Percentiles rank a stretch among this genome's conserved stretches.
phyloP scores from a whole-genome alignment of 768 basidiomycete genomes.

The Coprinopsis sp. region DNA sequence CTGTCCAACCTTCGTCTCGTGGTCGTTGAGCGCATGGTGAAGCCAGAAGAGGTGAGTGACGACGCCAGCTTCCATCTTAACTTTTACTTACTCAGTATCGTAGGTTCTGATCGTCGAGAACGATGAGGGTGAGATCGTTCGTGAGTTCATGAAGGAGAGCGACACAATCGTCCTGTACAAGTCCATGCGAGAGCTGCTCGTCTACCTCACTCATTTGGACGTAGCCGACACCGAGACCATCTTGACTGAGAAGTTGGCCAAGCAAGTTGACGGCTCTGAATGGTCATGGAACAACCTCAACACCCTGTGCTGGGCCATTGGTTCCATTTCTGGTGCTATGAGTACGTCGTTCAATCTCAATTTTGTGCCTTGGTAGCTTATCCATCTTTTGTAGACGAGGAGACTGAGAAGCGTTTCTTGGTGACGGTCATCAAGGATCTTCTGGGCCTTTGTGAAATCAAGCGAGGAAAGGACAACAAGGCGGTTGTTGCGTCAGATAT shows the following conservation, averaged over 20 bases:
- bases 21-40: conserved; percentile 98
- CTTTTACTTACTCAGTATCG: conserved; percentile 1
- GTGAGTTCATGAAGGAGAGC: conserved; percentile 98
- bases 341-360: conserved; percentile 52
- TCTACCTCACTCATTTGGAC: conserved; percentile 96
- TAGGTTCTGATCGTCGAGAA: conserved; percentile 98
- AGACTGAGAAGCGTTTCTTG: conserved; percentile 97
- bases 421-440: conserved; percentile 99
- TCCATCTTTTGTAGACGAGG: conserved; percentile 64
- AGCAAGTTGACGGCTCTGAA: conserved; percentile 95
- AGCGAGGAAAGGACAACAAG: conserved; percentile 99
- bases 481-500: conserved; percentile 95
- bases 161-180: conserved; percentile 99
- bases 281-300: conserved; percentile 99
- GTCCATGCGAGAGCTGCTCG: conserved; percentile 95
- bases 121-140: conserved; percentile 98
- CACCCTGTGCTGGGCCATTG: conserved; percentile 99
- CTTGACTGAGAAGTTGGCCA: conserved; percentile 93
- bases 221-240: conserved; percentile 95
- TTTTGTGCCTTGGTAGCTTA: conserved; percentile 1
- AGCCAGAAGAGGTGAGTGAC: conserved; percentile 91
- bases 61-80: conserved; percentile 1
- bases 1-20: conserved; percentile 90
- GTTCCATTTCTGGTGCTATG: conserved; percentile 98
- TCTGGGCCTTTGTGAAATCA: conserved; percentile 95